A percentile compares a stretch with the other conserved stretches of the same genome.
These are phyloP conservation scores for Alternaria hordeiaustralica DNA, from an alignment of 2,329 filamentous ascomycete genomes.

Conservation along the genomic window DNA sequence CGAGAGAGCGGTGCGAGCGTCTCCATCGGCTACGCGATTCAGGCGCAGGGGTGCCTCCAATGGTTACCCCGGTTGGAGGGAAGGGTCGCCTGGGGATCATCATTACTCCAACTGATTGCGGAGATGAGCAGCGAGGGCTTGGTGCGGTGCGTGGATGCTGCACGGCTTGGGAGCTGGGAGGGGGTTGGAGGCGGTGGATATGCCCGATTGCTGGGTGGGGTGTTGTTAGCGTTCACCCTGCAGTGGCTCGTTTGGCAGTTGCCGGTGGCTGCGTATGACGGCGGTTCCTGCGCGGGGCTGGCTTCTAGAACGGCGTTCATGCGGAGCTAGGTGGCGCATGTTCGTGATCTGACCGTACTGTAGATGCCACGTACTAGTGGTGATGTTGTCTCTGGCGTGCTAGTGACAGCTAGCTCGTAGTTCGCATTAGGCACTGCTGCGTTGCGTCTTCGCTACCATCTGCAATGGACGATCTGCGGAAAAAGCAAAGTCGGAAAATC, in stretches of 20 bases:
- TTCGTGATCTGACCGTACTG: background rate
- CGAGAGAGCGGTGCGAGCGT: slow-evolving; percentile 7
- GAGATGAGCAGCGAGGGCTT: background rate
- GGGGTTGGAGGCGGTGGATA: background rate
- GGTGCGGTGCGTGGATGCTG: background rate
- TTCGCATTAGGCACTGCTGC: background rate
- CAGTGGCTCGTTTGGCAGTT: background rate
- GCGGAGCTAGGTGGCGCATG: background rate
- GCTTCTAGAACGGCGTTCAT: background rate
- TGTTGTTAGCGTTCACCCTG: background rate
- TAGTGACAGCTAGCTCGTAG: background rate
- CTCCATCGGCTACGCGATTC: slow-evolving; percentile 7
- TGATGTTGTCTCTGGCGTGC: background rate
- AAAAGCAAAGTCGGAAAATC: background rate
- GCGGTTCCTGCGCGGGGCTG: background rate
- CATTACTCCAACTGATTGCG: background rate
- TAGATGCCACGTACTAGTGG: background rate
- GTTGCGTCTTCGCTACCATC: background rate
- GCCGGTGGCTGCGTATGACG: background rate
- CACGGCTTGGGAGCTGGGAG: background rate
- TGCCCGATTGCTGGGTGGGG: background rate
- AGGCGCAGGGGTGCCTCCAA: slow-evolving; percentile 3
- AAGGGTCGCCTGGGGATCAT: background rate
- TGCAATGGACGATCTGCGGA: background rate
- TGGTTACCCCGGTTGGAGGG: background rate